Percentiles rank a stretch among this genome's conserved stretches.
phyloP scores from a whole-genome alignment of 495 filamentous ascomycete species.

The Neurospora sp. region DNA sequence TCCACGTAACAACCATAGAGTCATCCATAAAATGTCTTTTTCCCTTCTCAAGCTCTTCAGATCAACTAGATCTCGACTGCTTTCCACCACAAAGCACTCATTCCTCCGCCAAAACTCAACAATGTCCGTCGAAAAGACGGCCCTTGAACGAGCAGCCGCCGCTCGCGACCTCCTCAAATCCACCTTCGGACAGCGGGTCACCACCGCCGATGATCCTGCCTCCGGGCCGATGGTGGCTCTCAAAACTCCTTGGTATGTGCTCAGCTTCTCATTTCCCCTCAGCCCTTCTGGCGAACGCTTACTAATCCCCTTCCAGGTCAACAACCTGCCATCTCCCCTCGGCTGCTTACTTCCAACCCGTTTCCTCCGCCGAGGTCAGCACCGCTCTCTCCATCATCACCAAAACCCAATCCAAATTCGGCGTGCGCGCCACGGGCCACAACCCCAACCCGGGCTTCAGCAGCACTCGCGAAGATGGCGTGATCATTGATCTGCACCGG shows the following conservation, averaged over 20 bases:
- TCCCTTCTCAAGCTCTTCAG: not conserved
- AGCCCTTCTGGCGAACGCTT: no score
- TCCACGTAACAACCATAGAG: not conserved
- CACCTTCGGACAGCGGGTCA: not conserved
- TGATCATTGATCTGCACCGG: not conserved
- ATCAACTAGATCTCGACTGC: not conserved
- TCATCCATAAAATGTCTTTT: not conserved
- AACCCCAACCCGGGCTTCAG: not conserved
- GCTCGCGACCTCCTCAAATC: not conserved
- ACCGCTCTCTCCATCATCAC: not conserved
- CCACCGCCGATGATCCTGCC: not conserved
- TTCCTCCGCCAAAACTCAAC: not conserved
- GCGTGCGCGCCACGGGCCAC: not conserved
- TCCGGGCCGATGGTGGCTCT: not conserved
- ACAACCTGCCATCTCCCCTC: not conserved
- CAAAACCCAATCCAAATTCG: not conserved
- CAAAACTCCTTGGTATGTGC: not conserved
- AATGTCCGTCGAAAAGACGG: not conserved
- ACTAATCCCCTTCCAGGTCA: not conserved
- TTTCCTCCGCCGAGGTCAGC: not conserved
- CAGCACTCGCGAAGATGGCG: not conserved
- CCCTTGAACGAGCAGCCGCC: not conserved
- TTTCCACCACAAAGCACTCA: not conserved
- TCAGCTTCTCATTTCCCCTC: not conserved
- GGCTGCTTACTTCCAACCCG: not conserved